Percentiles rank a stretch among this genome's conserved stretches.
Evolutionary conservation across 768 basidiomycete species (phyloP).

Genomic region (Boletus pseudopeckii): DNA sequence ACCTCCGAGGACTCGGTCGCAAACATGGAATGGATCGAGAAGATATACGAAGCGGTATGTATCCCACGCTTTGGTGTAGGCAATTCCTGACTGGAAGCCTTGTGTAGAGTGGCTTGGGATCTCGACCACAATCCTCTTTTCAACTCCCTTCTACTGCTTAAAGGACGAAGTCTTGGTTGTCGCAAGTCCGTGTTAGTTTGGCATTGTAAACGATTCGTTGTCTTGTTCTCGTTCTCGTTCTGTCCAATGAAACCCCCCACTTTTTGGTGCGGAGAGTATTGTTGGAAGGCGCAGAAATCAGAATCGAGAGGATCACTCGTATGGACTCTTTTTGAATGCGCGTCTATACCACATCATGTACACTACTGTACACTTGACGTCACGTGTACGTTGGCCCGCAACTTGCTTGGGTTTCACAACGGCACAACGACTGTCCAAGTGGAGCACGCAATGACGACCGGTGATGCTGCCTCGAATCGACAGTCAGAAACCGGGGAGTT

Average conservation of each 20-base stretch:
- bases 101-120: slow-evolving; percentile 32
- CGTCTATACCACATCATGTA: neutral
- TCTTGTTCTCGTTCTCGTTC: neutral
- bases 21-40: slow-evolving; percentile 58
- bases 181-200: neutral
- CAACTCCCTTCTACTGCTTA: slow-evolving; percentile 14
- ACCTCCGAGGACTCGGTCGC: slow-evolving; percentile 49
- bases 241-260: neutral
- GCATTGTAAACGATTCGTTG: neutral
- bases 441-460: slow-evolving; percentile 9
- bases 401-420: neutral
- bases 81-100: neutral
- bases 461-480: neutral
- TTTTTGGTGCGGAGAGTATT: neutral
- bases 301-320: neutral
- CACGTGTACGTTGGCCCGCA: neutral
- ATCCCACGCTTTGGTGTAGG: neutral
- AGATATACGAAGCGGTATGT: slow-evolving; percentile 50
- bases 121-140: slow-evolving; percentile 32
- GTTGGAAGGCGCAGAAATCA: neutral
- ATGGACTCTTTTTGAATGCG: neutral
- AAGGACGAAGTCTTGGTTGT: neutral
- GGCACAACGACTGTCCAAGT: neutral
- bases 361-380: neutral
- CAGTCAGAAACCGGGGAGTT: slow-evolving; percentile 1